These are phyloP conservation scores for Boletus pseudopeckii DNA, from an alignment of 768 basidiomycete species.

Conservation along the genomic window DNA sequence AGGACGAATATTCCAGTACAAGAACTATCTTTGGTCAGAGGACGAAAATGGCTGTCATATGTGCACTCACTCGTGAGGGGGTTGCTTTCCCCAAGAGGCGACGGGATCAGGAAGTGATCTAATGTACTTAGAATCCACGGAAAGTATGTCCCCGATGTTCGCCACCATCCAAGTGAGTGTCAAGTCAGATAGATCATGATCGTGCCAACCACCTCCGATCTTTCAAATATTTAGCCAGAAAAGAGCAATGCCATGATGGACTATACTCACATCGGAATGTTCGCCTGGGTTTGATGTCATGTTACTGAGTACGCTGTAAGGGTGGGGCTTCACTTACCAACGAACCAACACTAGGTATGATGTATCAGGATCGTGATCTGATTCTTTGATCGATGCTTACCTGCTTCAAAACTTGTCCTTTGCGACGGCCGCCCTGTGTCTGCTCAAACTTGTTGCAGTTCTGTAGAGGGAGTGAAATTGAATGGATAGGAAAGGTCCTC, in stretches of 20 bases:
- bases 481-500: background rate
- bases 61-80: slow-evolving; percentile 55
- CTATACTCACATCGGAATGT: slow-evolving; percentile 20
- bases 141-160: slow-evolving; percentile 52
- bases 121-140: slow-evolving; percentile 55
- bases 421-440: slow-evolving; percentile 45
- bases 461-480: slow-evolving; percentile 30
- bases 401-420: slow-evolving; percentile 62
- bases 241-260: background rate
- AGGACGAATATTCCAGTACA: slow-evolving; percentile 52
- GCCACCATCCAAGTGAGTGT: slow-evolving; percentile 64
- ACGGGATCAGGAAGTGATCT: slow-evolving; percentile 47
- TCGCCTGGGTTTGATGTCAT: slow-evolving; percentile 25
- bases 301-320: background rate
- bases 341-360: slow-evolving; percentile 61
- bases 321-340: slow-evolving; percentile 40
- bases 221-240: slow-evolving; percentile 22
- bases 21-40: slow-evolving; percentile 36
- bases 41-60: background rate
- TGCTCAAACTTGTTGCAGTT: slow-evolving; percentile 63
- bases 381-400: slow-evolving; percentile 29
- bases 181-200: slow-evolving; percentile 67
- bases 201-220: slow-evolving; percentile 68
- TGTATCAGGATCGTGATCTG: slow-evolving; percentile 3
- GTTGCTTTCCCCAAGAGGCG: slow-evolving; percentile 57